These are phyloP conservation scores for Candida coleopterorum DNA, from an alignment of 805 yeast species.

Conservation along the genomic window DNA sequence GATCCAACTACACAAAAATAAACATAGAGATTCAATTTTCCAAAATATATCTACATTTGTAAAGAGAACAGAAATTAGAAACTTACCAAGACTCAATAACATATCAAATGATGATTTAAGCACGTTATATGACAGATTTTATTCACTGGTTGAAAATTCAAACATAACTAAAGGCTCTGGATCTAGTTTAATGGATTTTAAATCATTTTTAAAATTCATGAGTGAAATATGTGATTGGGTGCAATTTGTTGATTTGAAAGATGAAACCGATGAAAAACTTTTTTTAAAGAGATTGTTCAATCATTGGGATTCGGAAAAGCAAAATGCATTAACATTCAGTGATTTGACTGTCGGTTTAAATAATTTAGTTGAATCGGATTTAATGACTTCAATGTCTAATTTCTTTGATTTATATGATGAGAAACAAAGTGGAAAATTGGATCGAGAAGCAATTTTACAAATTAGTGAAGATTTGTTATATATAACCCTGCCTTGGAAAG, in stretches of 20 bases:
- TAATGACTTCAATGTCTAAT: conserved; percentile 72
- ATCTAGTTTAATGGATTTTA: conserved; percentile 66
- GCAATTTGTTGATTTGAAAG: conserved; percentile 12
- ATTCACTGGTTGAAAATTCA: conserved; percentile 67
- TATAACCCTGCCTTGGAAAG: conserved; percentile 83
- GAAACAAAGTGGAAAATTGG: conserved; percentile 54
- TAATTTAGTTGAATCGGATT: conserved; percentile 60
- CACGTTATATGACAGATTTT: conserved; percentile 78
- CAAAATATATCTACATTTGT: conserved; percentile 87
- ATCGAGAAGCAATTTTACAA: conserved; percentile 73
- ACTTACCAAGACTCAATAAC: conserved; percentile 69
- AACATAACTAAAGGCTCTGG: conserved; percentile 47
- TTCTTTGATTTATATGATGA: conserved; percentile 75
- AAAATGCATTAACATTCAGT: conserved; percentile 57
- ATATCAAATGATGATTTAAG: conserved; percentile 56
- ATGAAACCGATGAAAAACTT: conserved; percentile 8
- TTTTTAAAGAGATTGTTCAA: conserved; percentile 56
- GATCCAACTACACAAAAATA: conserved; percentile 63
- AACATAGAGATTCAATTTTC: conserved; percentile 70
- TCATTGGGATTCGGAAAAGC: conserved; percentile 60
- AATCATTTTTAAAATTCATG: conserved; percentile 69
- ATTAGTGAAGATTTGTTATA: conserved; percentile 83
- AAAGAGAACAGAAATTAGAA: conserved; percentile 85
- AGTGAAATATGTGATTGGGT: conserved; percentile 80
- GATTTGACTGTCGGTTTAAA: conserved; percentile 74